Conservation (phyloP, 331 rosid genomes). For the Quercus phellos region DNA sequence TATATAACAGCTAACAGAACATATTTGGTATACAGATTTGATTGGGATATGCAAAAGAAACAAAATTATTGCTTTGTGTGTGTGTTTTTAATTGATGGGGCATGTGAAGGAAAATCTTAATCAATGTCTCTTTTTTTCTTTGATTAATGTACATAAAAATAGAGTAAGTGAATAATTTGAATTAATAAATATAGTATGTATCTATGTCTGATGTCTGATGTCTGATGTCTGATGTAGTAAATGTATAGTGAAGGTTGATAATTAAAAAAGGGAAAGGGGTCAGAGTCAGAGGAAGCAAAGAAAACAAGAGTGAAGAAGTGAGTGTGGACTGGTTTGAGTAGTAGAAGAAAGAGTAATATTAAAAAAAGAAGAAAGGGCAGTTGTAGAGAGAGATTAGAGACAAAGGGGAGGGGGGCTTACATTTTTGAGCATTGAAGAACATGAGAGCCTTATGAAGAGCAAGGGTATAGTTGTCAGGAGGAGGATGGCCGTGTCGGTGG, state of each 20-base stretch:
- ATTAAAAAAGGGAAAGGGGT: background rate
- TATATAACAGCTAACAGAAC: background rate
- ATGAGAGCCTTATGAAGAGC: constrained; percentile 94
- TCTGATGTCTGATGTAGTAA: too few species aligned
- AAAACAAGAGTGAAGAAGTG: background rate
- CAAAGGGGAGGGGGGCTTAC: constrained; percentile 19
- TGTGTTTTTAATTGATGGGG: too few species aligned
- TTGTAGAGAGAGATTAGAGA: too few species aligned
- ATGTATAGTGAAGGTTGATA: background rate
- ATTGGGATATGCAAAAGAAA: background rate
- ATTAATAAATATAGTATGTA: too few species aligned
- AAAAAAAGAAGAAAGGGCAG: too few species aligned
- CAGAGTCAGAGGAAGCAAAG: background rate
- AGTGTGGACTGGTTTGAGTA: background rate
- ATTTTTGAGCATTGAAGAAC: constrained; percentile 94
- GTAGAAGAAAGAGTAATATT: background rate
- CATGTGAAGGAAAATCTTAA: background rate
- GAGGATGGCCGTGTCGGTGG: constrained; percentile 50
- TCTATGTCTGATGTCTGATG: too few species aligned
- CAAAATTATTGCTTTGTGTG: background rate
- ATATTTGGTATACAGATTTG: background rate
- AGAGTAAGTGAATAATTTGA: too few species aligned
- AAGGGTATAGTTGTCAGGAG: constrained; percentile 88
- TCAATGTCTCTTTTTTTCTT: background rate
- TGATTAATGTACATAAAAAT: background rate